Evolutionary conservation across 2,329 filamentous ascomycete genomes (phyloP).

Genomic region (Phoma sp.): DNA sequence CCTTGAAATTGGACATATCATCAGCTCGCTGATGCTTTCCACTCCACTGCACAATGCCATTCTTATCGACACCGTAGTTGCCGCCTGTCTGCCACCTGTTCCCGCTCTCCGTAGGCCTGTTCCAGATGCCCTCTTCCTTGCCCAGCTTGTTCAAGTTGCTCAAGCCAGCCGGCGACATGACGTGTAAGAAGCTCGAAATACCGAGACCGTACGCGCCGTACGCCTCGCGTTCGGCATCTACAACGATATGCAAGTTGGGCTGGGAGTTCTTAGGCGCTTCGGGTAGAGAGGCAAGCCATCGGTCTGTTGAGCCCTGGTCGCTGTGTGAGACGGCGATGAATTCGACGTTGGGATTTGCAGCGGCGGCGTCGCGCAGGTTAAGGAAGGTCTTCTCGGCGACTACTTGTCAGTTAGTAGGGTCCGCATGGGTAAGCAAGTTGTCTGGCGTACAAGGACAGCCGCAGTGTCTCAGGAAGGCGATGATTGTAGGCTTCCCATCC

Average conservation of each 20-base stretch:
- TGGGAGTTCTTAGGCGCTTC: conserved; percentile 44
- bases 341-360: conserved; percentile 32
- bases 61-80: conserved; percentile 66
- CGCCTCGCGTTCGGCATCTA: conserved; percentile 66
- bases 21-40: conserved; percentile 58
- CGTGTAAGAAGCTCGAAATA: conserved; percentile 67
- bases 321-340: conserved; percentile 49
- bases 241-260: conserved; percentile 65
- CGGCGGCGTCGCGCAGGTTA: conserved; percentile 39
- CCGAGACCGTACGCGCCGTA: conserved; percentile 74
- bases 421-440: neutral
- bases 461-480: conserved; percentile 76
- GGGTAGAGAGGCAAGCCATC: conserved; percentile 42
- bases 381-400: conserved; percentile 71
- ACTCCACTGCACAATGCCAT: conserved; percentile 63
- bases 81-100: conserved; percentile 73
- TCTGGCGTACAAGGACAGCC: conserved; percentile 71
- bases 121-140: conserved; percentile 70
- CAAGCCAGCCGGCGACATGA: conserved; percentile 66
- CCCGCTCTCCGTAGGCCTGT: conserved; percentile 70
- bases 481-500: conserved; percentile 62
- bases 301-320: conserved; percentile 38
- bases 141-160: conserved; percentile 66
- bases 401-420: conserved; percentile 39
- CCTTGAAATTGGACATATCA: conserved; percentile 63